Evolutionary conservation across 2,329 filamentous ascomycete species (phyloP), one percentile per base, ranked within the genome.

Genomic region (Fusarium irregulare): DNA sequence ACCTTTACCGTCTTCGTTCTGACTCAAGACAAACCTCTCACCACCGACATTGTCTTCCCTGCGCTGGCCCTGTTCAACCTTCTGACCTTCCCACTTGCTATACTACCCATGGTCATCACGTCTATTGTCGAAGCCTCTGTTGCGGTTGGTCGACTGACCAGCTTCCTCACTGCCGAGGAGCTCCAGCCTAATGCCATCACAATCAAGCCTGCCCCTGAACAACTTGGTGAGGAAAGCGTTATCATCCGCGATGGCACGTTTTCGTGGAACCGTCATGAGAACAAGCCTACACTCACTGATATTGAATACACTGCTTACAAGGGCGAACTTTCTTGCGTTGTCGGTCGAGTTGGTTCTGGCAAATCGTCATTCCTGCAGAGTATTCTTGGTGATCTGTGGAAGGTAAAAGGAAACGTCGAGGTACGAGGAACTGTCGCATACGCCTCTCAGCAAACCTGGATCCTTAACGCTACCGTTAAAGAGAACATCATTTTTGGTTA

Each of bases 401-500:
- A 98, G 79, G 86, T 91, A 51, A 89, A 92, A 65, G 96, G 96
- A 49, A 87, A 92, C 67, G 95, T 98, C 6, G 86, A 92, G 58
- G 86, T 99, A 12, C 90, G 92, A 73, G 97, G 96, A 48, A 89
- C 87, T 28, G 88, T 93, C 42, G 96, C 96, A 2, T 99, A 98
- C 78, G 96, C 97, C 62, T 93, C 94, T 18, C 97, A 99, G 79
- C 90, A 93, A 75, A 85, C 94, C 21, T 99, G 97, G 96, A 92
- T 99, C 55, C 95, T 98, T 90, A 99, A 99, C 77, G 96, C 96
- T 11, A 97, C 93, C 30, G 94, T 99, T 60, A 93, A 94, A 75
- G 96, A 99, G 77, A 99, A 99, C 77, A 97, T 99, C 73, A 86
- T 98, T 7, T 99, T 99, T 76, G 96, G 96, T 3, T 94, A 99